phyloP scores from a whole-genome alignment of 2,329 filamentous ascomycete species.

The Cercospora sp. region DNA sequence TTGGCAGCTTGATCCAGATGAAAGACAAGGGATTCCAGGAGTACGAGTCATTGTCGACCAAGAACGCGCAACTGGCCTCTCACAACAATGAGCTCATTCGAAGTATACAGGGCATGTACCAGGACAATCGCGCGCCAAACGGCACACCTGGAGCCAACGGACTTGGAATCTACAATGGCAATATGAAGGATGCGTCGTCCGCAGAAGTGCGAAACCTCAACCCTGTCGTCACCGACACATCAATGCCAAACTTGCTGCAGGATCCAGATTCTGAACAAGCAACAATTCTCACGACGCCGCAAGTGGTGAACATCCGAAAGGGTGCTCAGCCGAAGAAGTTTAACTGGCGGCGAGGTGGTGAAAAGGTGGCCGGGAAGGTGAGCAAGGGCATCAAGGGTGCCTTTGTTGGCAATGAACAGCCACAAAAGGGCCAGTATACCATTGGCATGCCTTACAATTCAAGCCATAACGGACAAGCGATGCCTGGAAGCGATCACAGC shows the following conservation, averaged over 20 bases:
- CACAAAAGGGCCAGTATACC: slow-evolving; percentile 31
- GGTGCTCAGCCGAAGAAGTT: slow-evolving; percentile 86
- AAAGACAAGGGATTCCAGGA: slow-evolving; percentile 93
- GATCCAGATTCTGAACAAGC: slow-evolving; percentile 66
- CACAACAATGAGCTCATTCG: slow-evolving; percentile 95
- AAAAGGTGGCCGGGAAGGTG: slow-evolving; percentile 90
- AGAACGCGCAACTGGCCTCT: slow-evolving; percentile 90
- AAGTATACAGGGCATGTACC: slow-evolving; percentile 91
- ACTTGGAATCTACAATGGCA: slow-evolving; percentile 59
- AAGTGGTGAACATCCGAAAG: slow-evolving; percentile 92
- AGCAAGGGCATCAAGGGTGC: slow-evolving; percentile 92
- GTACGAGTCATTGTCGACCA: slow-evolving; percentile 90
- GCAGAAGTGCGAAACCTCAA: slow-evolving; percentile 48
- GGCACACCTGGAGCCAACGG: slow-evolving; percentile 53
- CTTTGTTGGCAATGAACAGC: slow-evolving; percentile 58
- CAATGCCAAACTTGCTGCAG: slow-evolving; percentile 46
- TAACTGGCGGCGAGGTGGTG: slow-evolving; percentile 97
- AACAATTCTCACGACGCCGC: slow-evolving; percentile 70
- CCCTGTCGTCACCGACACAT: slow-evolving; percentile 38
- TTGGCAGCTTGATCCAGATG: slow-evolving; percentile 76
- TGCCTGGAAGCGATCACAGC: slow-evolving; percentile 36
- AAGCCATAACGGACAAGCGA: slow-evolving; percentile 32
- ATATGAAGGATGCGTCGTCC: slow-evolving; percentile 26
- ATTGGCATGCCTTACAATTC: slow-evolving; percentile 40
- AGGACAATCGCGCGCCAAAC: slow-evolving; percentile 61